Evolutionary conservation across 345 rosid species (phyloP).

Genomic region (Populus pruinosa): DNA sequence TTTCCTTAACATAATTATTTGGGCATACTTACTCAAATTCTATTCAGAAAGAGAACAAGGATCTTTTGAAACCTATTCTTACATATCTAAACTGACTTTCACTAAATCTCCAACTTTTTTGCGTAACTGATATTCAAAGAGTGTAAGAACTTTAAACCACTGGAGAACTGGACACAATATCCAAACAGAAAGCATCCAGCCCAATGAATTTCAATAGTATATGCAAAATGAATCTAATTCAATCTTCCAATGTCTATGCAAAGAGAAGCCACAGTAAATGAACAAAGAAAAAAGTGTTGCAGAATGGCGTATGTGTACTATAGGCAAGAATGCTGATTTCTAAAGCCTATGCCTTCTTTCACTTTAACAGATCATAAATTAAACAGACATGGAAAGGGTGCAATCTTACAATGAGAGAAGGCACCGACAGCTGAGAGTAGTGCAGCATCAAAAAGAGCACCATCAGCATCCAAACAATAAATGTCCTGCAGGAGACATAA

Average conservation of each 20-base stretch:
- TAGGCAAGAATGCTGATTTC: constrained; percentile 8
- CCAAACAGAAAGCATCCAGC: background rate
- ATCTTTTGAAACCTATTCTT: background rate
- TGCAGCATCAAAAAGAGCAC: constrained; percentile 88
- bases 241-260: background rate
- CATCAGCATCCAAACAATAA: constrained; percentile 94
- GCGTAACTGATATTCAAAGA: background rate
- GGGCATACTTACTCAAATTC: background rate
- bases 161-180: background rate
- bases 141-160: background rate
- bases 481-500: constrained; percentile 56
- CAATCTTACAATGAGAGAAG: constrained; percentile 61
- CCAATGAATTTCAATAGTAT: background rate
- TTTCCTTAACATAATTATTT: background rate
- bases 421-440: constrained; percentile 84
- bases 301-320: background rate
- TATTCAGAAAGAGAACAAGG: background rate
- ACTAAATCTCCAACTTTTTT: background rate
- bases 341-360: background rate
- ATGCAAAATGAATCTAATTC: background rate
- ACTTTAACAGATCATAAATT: background rate
- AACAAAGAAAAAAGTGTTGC: background rate
- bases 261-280: background rate
- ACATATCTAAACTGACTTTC: background rate
- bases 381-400: background rate